Conservation (phyloP, 306 rosid species). For the Canavalia ensiformis region DNA sequence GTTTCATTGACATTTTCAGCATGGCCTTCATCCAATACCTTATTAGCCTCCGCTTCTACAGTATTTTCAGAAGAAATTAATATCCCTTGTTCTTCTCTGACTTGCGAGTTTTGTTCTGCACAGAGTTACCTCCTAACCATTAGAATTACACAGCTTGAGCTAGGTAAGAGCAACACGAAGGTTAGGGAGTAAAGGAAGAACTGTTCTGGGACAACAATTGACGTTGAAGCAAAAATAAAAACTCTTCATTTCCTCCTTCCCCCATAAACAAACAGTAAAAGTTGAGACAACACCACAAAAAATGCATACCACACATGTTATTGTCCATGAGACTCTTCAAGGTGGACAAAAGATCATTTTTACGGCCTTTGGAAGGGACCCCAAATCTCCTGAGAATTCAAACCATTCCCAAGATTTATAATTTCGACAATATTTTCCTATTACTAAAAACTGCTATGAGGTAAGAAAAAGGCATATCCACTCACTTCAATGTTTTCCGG, state of each 20-base stretch:
- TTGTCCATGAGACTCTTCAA: conserved; percentile 71
- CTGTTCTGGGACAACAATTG: conserved; percentile 1
- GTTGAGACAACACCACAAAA: conserved; percentile 27
- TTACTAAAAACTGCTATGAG: not conserved
- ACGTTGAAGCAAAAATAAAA: not conserved
- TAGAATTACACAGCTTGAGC: conserved; percentile 35
- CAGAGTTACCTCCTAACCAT: conserved; percentile 45
- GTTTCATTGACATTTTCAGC: conserved; percentile 54
- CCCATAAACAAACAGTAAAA: not conserved
- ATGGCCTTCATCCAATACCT: conserved; percentile 50
- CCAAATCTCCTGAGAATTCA: conserved; percentile 70
- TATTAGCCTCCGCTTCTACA: conserved; percentile 42
- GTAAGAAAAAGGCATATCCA: conserved; percentile 17
- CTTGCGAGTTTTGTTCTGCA: conserved; percentile 65
- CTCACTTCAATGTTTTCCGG: conserved; percentile 72
- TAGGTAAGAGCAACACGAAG: not conserved
- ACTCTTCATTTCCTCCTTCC: conserved; percentile 1
- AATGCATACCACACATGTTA: conserved; percentile 62
- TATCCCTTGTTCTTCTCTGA: conserved; percentile 49
- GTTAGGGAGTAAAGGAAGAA: not conserved
- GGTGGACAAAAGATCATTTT: conserved; percentile 80
- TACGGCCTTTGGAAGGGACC: conserved; percentile 81
- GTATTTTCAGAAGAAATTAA: conserved; percentile 55
- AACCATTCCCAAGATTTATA: conserved; percentile 42
- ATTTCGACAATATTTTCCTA: not conserved